Base-by-base conservation (phyloP, 2,329 filamentous ascomycete species). In the Talaromyces sp. region DNA sequence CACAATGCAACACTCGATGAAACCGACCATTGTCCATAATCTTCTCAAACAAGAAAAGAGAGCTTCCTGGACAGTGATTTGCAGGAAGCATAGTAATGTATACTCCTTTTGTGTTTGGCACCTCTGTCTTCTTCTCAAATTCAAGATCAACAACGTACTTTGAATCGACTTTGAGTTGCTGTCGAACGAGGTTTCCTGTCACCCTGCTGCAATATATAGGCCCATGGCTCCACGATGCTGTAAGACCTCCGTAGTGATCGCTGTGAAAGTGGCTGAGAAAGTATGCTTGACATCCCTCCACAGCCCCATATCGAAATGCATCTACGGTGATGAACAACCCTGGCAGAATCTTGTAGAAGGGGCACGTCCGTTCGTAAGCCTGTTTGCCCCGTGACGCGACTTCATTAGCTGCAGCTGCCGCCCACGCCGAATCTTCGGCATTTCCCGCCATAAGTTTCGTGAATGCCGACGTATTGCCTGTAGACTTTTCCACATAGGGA, bases 191-290 rank as follows among this genome's bases (percentile, higher is more conserved):
- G 71, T 96, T 96, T 0, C 87, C 95, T 0, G 95, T 99, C 14
- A 97, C 91, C 70, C 88, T 90, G 74, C 94, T 98, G 81, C 95
- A 98, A 73, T 97, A 99, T 58, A 99, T 98, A 0, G 93, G 94
- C 0, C 95, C 95, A 74, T 99, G 93, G 45, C 83, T 87, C 95
- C 95, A 99, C 37, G 85, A 92, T 8, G 90, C 88, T 11, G 92
- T 95, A 11, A 99, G 81, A 2, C 95, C 95, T 39, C 97, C 88
- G 72, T 99, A 99, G 75, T 99, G 95, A 74, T 99, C 95, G 72
- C 93, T 97, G 77, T 99, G 95, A 70, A 98, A 99, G 74, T 99
- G 95, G 71, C 93, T 97, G 11, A 99, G 84, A 70, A 99, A 99
- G 75, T 99, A 99, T 1, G 94, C 95, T 62, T 91, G 90, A 75